Evolutionary conservation across 352 stramenopile species (phyloP), one percentile per base, ranked within the genome.

Genomic region (Globisporangium nunn): DNA sequence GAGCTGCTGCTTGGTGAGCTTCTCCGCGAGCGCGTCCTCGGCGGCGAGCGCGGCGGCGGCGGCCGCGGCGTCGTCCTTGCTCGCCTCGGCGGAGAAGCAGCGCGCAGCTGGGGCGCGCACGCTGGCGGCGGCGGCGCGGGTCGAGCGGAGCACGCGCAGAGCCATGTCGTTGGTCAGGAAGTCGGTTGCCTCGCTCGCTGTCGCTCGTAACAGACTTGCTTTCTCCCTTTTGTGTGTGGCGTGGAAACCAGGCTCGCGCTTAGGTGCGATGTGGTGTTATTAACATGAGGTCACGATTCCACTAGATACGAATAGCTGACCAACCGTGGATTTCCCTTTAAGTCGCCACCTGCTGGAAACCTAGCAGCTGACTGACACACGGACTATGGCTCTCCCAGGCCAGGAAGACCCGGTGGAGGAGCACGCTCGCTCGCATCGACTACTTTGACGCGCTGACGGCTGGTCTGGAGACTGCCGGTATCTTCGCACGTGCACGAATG

Each of bases 1-100:
- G 44, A 80, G 52, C 58, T 62, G 33, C 71, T 87, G 78, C 57
- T 64, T 61, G 45, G 52, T 63, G 51, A 79, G 64, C 52, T 67
- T 30, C 44, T 72, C 63, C 62, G 71, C 75, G 39, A 89, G 61
- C 50, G 66, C 59, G 52, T 72, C 78, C 71, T 88, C 61, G 67
- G 71, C 66, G 60, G 72, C 57, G 75, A 66, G 68, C 35, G 58
- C 58, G 12, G 58, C 57, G 4, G 57, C 57, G 0, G 56, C 56
- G 40, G 56, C 56, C 15, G 50, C 51, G 2, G 58, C 58, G 17
- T 64, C 71, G 29, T 74, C 64, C 49, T 80, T 80, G 50, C 67
- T 64, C 37, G 64, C 69, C 39, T 85, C 75, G 3, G 58, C 51
- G 39, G 76, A 78, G 70, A 85, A 87, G 54, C 59, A 70, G 30